Conservation (phyloP, 345 rosid genomes). For the Orychophragmus violaceus region DNA sequence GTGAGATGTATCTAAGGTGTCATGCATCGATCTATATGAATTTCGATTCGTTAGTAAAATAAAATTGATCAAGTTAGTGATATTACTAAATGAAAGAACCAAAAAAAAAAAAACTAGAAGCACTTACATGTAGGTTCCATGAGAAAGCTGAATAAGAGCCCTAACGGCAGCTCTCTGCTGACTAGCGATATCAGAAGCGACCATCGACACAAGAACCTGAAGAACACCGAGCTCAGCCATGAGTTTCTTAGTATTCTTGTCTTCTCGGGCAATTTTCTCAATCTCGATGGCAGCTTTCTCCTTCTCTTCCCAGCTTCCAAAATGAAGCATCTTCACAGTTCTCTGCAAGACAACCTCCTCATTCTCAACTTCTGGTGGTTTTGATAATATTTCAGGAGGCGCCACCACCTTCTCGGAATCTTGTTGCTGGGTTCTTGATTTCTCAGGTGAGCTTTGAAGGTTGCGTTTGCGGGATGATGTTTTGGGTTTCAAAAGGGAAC, state of each 20-base stretch:
- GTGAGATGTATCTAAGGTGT: no score
- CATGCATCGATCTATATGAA: constrained; percentile 21
- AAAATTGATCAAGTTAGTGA: no score
- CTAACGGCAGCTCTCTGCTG: constrained; percentile 51
- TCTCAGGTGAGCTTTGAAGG: constrained; percentile 12
- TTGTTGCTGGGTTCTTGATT: constrained; percentile 17
- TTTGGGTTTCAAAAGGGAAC: constrained; percentile 55
- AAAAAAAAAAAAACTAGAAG: no score
- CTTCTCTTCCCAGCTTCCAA: constrained; percentile 74
- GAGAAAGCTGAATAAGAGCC: constrained; percentile 82
- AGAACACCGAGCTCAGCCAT: constrained; percentile 91
- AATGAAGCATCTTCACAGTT: constrained; percentile 80
- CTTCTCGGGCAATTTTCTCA: constrained; percentile 53
- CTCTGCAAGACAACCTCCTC: constrained; percentile 49
- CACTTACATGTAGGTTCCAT: constrained; percentile 70
- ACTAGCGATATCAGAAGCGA: constrained; percentile 31
- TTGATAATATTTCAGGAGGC: not conserved
- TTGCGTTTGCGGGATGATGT: constrained; percentile 31
- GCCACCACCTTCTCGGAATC: not conserved
- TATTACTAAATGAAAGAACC: not conserved
- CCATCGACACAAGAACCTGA: constrained; percentile 70
- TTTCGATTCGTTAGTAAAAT: no score
- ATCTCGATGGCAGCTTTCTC: constrained; percentile 64
- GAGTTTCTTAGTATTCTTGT: constrained; percentile 46
- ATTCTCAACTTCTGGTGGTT: constrained; percentile 20